Base-by-base conservation (phyloP, 1,284 basidiomycete genomes). In the Cryptococcus sp. region DNA sequence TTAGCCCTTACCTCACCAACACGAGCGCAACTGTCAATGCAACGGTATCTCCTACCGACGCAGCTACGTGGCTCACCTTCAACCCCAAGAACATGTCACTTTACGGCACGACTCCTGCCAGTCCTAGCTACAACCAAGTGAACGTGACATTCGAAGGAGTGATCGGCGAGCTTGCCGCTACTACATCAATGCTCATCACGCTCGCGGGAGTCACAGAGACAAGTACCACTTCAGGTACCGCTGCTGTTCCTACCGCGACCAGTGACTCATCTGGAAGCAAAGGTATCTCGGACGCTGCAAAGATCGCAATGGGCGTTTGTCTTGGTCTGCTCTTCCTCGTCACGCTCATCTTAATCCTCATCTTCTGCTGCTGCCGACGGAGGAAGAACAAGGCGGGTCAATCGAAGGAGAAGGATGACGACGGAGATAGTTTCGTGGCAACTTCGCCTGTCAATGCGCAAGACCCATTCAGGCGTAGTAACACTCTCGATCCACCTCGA, bases 31-130 rank as follows among this genome's bases (percentile, higher is more conserved):
- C 65, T 46, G 62, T 70, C 39, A 70, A 68, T 47, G 72, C 68
- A 31, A 72, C 70, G n/a, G 72, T 76, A 47, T 65, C 59, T 39
- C 76, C 72, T 8, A 55, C 68, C 47, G 68, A 72, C 31, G 77
- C 79, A 3, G 70, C 71, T 7, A 56, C 64, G 5, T 82, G 81
- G 81, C 62, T 82, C 35, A 67, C 67, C 7, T 78, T 77, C 60
- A 73, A 80, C 61, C 54, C 67, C 1, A 58, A 70, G 31, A 74
- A 76, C 41, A 64, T 75, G 57, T 67, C 76, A 1, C 64, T 82
- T 8, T 60, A 69, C 19, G 81, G 81, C 5, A 69, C 60, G 2
- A 65, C 60, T 23, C 78, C 68, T 11, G 50, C 45, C 31, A 71
- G 59, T 58, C 62, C 67, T 13, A 57, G 63, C 11, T 75, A 76